Evolutionary conservation across 768 basidiomycete species (phyloP), one percentile per base, ranked within the genome.

Genomic region (Amanita pallidorosea): DNA sequence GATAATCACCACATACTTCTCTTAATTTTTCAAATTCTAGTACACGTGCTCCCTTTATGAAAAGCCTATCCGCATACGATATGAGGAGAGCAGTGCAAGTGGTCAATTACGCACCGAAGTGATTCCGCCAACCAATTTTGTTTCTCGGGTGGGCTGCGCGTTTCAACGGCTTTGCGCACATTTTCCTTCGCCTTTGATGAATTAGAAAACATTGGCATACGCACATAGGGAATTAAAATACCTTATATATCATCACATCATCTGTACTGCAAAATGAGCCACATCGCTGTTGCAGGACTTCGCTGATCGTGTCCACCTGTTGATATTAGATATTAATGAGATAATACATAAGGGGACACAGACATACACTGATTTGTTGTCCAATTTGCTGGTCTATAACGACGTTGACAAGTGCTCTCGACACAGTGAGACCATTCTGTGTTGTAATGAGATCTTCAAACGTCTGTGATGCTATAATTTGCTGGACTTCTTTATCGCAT

Each of bases 371-470:
- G 47, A 93, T 88, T 62, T 98, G 93, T 62, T 95, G 91, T 18
- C 89, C 89, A 57, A 98, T 98, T 64, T 99, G 96, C 62, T 95
- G 92, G 65, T 99, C 90, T 57, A 99, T 98, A 57, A 99, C 80
- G 29, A 94, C 84, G 55, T 95, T 98, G 9, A 98, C 94, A 36
- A 99, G 69, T 11, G 84, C 84, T 56, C 90, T 77, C 7, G 96
- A 95, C 20, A 85, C 80, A n/a, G 83, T 83, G 57, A 92, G 80
- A 35, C 96, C 96, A 58, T 83, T 78, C 60, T 85, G 80, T 34
- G 81, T 79, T 17, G 89, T 92, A 54, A 99, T 80, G 33, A 99
- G 72, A 27, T 85, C 87, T 61, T 92, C 85, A 58, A 88, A 97
- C 15, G 88, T 89, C 63, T 95, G 70, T 2, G 73, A 70, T 23